phyloP scores from a whole-genome alignment of 2,329 filamentous ascomycete species.

The Plectosphaerella plurivora region DNA sequence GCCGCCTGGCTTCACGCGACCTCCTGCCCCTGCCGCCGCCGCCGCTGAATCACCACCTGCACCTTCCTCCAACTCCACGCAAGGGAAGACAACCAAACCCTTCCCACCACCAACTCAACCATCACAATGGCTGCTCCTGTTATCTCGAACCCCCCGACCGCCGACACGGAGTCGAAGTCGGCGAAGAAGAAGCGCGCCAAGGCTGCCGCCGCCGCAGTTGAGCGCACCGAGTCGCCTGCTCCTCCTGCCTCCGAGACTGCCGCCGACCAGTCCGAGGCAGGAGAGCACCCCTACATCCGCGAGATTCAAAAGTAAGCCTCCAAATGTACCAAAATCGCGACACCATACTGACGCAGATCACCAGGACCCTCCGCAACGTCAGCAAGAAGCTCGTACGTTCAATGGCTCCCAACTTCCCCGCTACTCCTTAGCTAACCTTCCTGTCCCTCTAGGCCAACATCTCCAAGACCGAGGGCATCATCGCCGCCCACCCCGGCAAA shows the following conservation, averaged over 20 bases:
- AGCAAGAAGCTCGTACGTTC: conserved; percentile 86
- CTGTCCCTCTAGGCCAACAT: conserved; percentile 52
- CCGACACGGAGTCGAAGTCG: conserved; percentile 59
- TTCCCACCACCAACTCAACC: neutral
- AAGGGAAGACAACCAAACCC: no score
- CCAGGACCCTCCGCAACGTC: conserved; percentile 82
- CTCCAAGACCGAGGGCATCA: conserved; percentile 65
- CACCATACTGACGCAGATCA: conserved; percentile 11
- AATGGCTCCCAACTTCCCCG: conserved; percentile 5
- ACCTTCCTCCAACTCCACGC: no score
- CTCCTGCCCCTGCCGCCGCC: no score
- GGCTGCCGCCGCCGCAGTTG: conserved; percentile 49
- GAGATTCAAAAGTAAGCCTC: conserved; percentile 80
- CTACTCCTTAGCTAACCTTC: conserved; percentile 3
- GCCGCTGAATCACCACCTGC: no score
- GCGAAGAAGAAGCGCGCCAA: conserved; percentile 65
- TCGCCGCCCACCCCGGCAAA: conserved; percentile 65
- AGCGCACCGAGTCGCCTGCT: conserved; percentile 51
- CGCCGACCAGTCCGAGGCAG: conserved; percentile 53
- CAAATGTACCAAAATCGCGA: neutral
- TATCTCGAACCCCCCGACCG: conserved; percentile 55
- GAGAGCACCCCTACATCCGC: conserved; percentile 75
- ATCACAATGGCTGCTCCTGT: conserved; percentile 58
- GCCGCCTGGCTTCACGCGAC: no score
- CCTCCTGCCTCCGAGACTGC: conserved; percentile 44